Percentiles rank a stretch among this genome's conserved stretches.
Evolutionary conservation across 225 moss, liverwort and hornwort species (phyloP).

Genomic region (Physcomitrium patens): DNA sequence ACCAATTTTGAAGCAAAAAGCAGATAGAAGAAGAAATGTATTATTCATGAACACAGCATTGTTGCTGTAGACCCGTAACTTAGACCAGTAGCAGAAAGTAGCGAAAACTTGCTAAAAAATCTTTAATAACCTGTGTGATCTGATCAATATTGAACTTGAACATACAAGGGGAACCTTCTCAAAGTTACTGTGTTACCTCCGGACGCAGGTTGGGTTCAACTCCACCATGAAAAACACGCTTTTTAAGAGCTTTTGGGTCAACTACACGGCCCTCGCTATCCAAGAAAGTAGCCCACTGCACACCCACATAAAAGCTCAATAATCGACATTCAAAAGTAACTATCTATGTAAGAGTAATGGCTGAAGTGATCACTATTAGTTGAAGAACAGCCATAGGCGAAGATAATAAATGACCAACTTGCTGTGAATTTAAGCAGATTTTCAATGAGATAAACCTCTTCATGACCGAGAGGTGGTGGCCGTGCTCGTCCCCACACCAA

Average conservation of each 20-base stretch:
- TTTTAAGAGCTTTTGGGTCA: slow-evolving; percentile 78
- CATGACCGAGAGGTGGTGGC: slow-evolving; percentile 86
- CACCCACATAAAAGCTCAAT: slow-evolving; percentile 31
- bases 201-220: slow-evolving; percentile 80
- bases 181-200: slow-evolving; percentile 45
- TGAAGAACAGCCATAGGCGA: slow-evolving; percentile 4
- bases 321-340: neutral
- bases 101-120: slow-evolving; percentile 4
- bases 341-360: too few species aligned
- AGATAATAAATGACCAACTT: slow-evolving; percentile 10
- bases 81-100: neutral
- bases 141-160: neutral
- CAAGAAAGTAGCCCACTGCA: slow-evolving; percentile 86
- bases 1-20: neutral
- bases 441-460: slow-evolving; percentile 71
- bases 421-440: slow-evolving; percentile 11
- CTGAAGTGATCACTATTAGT: too few species aligned
- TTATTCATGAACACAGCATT: too few species aligned
- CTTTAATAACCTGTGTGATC: neutral
- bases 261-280: slow-evolving; percentile 75
- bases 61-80: too few species aligned
- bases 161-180: neutral
- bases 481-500: slow-evolving; percentile 95
- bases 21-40: neutral
- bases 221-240: slow-evolving; percentile 89